Percentiles rank a stretch among this genome's conserved stretches.
Conservation (phyloP, 306 rosid genomes). For the Sphenostylis stenocarpa region DNA sequence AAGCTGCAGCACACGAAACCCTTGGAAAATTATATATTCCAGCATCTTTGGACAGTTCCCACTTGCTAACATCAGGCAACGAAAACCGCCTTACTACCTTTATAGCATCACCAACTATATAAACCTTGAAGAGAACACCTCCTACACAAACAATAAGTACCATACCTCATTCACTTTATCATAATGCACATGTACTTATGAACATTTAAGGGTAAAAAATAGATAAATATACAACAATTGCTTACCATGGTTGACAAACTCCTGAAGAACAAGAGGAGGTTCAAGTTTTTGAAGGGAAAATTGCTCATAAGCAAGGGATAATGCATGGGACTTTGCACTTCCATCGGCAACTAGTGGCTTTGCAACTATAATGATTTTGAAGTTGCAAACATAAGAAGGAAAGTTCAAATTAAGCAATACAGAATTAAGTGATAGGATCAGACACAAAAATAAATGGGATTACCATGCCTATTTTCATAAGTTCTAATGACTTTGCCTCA, state of each 20-base stretch:
- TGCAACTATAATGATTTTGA: conserved; percentile 64
- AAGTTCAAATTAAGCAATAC: conserved; percentile 5
- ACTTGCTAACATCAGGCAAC: conserved; percentile 73
- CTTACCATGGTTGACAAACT: conserved; percentile 90
- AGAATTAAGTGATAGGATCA: conserved; percentile 9
- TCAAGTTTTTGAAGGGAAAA: conserved; percentile 83
- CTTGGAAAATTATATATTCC: conserved; percentile 79
- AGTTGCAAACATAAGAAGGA: conserved; percentile 17
- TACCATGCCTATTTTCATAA: conserved; percentile 34
- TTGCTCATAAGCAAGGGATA: conserved; percentile 80
- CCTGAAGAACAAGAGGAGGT: conserved; percentile 93
- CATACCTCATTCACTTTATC: conserved; percentile 18
- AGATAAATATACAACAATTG: conserved; percentile 13
- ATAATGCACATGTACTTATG: not conserved
- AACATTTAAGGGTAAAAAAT: not conserved
- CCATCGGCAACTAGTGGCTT: conserved; percentile 95
- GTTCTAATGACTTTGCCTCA: conserved; percentile 30
- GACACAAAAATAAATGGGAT: conserved; percentile 19
- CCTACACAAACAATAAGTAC: conserved; percentile 47
- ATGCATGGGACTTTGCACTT: conserved; percentile 83
- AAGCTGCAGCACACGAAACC: conserved; percentile 96
- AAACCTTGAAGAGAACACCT: conserved; percentile 91
- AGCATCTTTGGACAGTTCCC: conserved; percentile 70
- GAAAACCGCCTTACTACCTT: conserved; percentile 94
- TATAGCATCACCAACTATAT: conserved; percentile 88